These are phyloP conservation scores for Gardenia jasminoides DNA, from an alignment of 257 asterid species.

Conservation along the genomic window DNA sequence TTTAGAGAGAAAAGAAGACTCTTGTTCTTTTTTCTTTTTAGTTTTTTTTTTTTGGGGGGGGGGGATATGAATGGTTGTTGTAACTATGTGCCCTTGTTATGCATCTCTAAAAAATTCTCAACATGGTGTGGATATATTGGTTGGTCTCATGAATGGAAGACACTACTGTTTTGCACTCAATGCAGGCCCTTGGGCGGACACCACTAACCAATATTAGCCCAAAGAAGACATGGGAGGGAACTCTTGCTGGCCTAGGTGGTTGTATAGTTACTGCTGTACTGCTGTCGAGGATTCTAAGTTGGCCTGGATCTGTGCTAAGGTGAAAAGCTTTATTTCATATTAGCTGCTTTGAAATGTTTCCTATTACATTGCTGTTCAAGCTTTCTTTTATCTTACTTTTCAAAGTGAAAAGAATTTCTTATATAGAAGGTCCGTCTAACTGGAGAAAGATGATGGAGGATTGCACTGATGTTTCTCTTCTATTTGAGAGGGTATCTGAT, in stretches of 20 bases:
- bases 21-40: not conserved
- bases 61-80: not conserved
- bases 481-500: not conserved
- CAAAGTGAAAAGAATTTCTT: not conserved
- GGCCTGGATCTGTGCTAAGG: constrained; percentile 84
- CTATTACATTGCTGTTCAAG: not conserved
- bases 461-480: not conserved
- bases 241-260: constrained; percentile 79
- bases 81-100: not conserved
- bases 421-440: not conserved
- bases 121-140: constrained; percentile 11
- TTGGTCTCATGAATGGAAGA: constrained; percentile 6
- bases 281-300: constrained; percentile 61
- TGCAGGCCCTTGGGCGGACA: constrained; percentile 93
- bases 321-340: constrained; percentile 7
- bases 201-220: constrained; percentile 89
- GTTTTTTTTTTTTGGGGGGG: too few species aligned
- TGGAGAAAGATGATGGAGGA: constrained; percentile 8
- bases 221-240: constrained; percentile 99
- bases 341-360: not conserved
- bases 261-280: constrained; percentile 71
- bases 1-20: too few species aligned
- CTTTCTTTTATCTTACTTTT: not conserved
- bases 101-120: not conserved
- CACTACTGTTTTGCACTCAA: constrained; percentile 17